Conservation (phyloP, 2,329 filamentous ascomycete genomes). For the Calycina herbarum region DNA sequence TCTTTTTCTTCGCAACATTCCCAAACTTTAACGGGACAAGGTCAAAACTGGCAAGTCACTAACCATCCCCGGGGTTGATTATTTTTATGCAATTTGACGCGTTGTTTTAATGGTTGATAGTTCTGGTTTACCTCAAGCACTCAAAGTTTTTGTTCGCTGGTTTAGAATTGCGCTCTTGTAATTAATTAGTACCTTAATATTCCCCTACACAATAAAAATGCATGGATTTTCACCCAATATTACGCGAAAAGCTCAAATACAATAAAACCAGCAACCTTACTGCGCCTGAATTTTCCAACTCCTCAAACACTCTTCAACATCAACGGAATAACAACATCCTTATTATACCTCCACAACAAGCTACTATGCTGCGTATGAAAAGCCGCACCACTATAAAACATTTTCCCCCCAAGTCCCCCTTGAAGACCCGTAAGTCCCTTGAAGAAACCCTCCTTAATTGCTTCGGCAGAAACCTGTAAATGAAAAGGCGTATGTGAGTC, state of each 20-base stretch:
- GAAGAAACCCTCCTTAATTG: background rate
- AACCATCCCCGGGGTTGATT: too few relatives aligned
- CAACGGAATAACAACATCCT: slow-evolving; percentile 9
- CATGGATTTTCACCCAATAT: background rate
- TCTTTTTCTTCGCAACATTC: too few relatives aligned
- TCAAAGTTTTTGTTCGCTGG: background rate
- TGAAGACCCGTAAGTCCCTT: background rate
- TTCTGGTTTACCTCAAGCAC: background rate
- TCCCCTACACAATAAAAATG: background rate
- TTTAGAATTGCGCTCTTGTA: background rate
- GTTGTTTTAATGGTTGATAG: background rate
- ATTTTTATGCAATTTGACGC: background rate
- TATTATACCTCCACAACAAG: slow-evolving; percentile 11
- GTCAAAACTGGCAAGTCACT: too few relatives aligned
- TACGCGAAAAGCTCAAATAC: background rate
- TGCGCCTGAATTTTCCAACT: background rate
- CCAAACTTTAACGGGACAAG: background rate
- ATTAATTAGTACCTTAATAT: background rate
- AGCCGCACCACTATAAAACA: slow-evolving; percentile 15
- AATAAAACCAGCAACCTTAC: background rate
- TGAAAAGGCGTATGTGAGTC: background rate
- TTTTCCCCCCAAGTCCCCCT: slow-evolving; percentile 5
- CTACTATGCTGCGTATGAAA: slow-evolving; percentile 10
- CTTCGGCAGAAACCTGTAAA: background rate
- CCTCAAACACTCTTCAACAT: slow-evolving; percentile 12